Evolutionary conservation across 2,329 filamentous ascomycete genomes (phyloP).

Genomic region (Beauveria rudraprayagi): DNA sequence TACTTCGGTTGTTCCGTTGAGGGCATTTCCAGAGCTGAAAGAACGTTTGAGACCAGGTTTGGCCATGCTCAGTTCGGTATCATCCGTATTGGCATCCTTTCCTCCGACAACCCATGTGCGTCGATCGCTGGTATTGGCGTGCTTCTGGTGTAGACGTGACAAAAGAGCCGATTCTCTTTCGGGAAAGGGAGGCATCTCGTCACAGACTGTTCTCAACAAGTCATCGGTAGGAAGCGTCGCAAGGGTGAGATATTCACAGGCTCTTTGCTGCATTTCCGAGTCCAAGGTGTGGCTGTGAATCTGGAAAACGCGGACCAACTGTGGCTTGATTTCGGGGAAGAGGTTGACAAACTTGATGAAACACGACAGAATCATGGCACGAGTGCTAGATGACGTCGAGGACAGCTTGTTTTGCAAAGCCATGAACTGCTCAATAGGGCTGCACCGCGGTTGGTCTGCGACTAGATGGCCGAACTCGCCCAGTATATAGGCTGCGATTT

Average conservation of each 20-base stretch:
- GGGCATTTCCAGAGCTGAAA: constrained; percentile 56
- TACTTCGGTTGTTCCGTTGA: constrained; percentile 42
- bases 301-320: constrained; percentile 82
- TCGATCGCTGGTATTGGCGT: constrained; percentile 86
- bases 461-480: constrained; percentile 97
- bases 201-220: constrained; percentile 83
- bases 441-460: constrained; percentile 84
- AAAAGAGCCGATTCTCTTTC: constrained; percentile 87
- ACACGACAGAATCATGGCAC: constrained; percentile 88
- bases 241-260: constrained; percentile 87
- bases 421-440: constrained; percentile 94
- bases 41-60: constrained; percentile 80
- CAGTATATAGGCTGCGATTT: constrained; percentile 92
- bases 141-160: constrained; percentile 89
- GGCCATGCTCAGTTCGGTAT: constrained; percentile 69
- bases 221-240: constrained; percentile 84
- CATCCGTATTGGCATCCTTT: constrained; percentile 83
- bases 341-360: constrained; percentile 98
- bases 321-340: constrained; percentile 96
- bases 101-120: constrained; percentile 97
- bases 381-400: constrained; percentile 78
- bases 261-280: constrained; percentile 89
- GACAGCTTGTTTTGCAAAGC: constrained; percentile 85
- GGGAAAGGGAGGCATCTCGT: constrained; percentile 98
- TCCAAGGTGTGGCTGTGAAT: constrained; percentile 92